Evolutionary conservation across 208 protist genomes (phyloP).

Genomic region (Acanthamoeba lenticulata): DNA sequence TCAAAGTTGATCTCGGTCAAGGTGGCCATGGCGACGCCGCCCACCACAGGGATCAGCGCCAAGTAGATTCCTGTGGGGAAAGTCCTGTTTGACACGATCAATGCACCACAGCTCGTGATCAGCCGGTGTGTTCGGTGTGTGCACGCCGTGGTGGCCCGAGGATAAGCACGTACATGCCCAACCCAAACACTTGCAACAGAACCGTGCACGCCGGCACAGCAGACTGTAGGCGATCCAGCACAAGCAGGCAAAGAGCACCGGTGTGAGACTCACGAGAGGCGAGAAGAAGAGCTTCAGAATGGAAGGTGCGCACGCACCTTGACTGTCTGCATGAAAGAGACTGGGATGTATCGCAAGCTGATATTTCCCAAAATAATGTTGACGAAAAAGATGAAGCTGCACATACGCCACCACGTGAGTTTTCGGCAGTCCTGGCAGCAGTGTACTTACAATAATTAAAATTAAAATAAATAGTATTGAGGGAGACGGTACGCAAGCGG

Average conservation of each 20-base stretch:
- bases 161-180: background rate
- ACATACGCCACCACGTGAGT: too few species aligned
- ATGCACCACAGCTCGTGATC: background rate
- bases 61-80: constrained; percentile 33
- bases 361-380: constrained; percentile 76
- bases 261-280: background rate
- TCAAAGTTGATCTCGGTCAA: constrained; percentile 72
- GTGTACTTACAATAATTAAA: too few species aligned
- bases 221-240: background rate
- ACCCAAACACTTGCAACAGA: background rate
- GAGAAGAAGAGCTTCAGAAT: background rate
- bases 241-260: background rate
- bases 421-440: too few species aligned
- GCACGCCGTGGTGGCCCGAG: background rate
- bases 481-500: background rate
- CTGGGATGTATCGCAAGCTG: constrained; percentile 67
- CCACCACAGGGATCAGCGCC: constrained; percentile 75
- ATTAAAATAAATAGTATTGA: background rate
- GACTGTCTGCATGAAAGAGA: constrained; percentile 77
- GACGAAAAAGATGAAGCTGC: constrained; percentile 27
- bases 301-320: background rate
- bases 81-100: constrained; percentile 34
- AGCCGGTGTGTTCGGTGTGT: background rate
- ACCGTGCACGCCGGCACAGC: background rate
- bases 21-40: constrained; percentile 69